Evolutionary conservation across 2,329 filamentous ascomycete genomes (phyloP).

Genomic region (Ceratocystis diversiconidia): DNA sequence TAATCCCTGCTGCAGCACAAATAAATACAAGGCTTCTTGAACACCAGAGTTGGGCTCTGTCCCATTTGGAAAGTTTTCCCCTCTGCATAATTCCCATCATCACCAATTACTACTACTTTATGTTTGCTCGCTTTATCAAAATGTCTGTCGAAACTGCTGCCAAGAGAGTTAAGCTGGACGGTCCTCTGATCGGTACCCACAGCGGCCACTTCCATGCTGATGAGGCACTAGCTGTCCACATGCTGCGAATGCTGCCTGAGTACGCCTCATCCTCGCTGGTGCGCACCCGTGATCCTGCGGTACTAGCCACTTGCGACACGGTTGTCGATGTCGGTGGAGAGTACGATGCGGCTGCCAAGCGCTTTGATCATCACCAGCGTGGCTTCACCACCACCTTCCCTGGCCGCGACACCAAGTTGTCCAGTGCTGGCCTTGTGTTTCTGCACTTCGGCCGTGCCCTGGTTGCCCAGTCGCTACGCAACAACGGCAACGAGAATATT

Average conservation of each 20-base stretch:
- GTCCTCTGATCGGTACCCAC: slow-evolving; percentile 69
- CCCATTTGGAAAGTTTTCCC: neutral
- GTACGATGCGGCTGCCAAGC: slow-evolving; percentile 61
- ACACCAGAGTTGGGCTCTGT: neutral
- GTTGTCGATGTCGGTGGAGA: slow-evolving; percentile 96
- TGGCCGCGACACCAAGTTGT: slow-evolving; percentile 71
- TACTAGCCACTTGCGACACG: slow-evolving; percentile 73
- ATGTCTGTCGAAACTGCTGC: slow-evolving; percentile 53
- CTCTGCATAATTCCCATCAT: neutral
- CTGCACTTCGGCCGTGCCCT: slow-evolving; percentile 85
- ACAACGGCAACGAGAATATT: slow-evolving; percentile 25
- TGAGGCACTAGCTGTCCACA: slow-evolving; percentile 90
- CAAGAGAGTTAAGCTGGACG: slow-evolving; percentile 67
- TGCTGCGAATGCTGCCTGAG: slow-evolving; percentile 75
- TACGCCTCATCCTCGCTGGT: slow-evolving; percentile 63
- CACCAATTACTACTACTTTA: neutral
- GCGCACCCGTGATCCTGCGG: slow-evolving; percentile 70
- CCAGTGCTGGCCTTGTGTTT: slow-evolving; percentile 85
- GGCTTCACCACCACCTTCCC: slow-evolving; percentile 79
- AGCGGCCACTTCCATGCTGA: slow-evolving; percentile 98
- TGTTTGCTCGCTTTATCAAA: slow-evolving; percentile 30
- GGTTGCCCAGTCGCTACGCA: slow-evolving; percentile 44
- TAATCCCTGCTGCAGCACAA: neutral
- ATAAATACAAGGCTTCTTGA: neutral
- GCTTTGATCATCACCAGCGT: slow-evolving; percentile 97